These are phyloP conservation scores for Colletotrichum tropicicola DNA, from an alignment of 2,329 filamentous ascomycete species.

Conservation along the genomic window DNA sequence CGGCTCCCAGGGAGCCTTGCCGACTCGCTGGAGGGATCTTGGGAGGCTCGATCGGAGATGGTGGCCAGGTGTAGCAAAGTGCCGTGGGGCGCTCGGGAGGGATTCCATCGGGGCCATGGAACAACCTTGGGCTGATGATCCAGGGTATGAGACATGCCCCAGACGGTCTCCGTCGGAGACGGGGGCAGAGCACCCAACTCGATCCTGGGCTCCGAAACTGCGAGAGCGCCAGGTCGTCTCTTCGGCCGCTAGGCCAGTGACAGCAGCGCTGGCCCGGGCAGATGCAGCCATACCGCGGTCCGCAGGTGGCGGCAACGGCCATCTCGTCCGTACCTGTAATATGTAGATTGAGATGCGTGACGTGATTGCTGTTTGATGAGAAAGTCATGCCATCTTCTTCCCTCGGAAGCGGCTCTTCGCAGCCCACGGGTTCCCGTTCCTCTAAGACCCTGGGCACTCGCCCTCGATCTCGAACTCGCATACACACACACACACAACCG, in stretches of 20 bases:
- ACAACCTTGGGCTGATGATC: conserved; percentile 14
- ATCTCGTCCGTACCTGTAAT: neutral
- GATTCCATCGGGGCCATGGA: conserved; percentile 5
- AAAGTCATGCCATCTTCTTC: conserved; percentile 16
- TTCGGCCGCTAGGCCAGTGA: neutral
- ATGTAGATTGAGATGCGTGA: conserved; percentile 6
- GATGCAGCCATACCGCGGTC: conserved; percentile 4
- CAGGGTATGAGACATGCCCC: conserved; percentile 39
- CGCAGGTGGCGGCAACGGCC: neutral
- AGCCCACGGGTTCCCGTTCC: neutral
- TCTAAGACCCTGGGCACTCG: neutral
- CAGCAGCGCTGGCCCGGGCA: neutral
- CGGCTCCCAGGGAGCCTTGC: neutral
- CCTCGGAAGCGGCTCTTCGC: neutral
- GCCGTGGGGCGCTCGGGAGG: conserved; percentile 1
- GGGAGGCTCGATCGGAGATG: conserved; percentile 25
- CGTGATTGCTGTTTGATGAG: conserved; percentile 21
- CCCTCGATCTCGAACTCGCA: neutral
- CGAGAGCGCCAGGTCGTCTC: neutral
- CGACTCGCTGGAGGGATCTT: conserved; percentile 1
- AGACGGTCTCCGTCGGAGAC: conserved; percentile 39
- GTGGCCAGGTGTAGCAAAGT: conserved; percentile 17
- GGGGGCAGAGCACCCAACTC: conserved; percentile 14
- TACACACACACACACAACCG: neutral
- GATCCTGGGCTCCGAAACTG: conserved; percentile 24